Conservation (phyloP, 2,329 filamentous ascomycete species). For the Calonectria pteridis region DNA sequence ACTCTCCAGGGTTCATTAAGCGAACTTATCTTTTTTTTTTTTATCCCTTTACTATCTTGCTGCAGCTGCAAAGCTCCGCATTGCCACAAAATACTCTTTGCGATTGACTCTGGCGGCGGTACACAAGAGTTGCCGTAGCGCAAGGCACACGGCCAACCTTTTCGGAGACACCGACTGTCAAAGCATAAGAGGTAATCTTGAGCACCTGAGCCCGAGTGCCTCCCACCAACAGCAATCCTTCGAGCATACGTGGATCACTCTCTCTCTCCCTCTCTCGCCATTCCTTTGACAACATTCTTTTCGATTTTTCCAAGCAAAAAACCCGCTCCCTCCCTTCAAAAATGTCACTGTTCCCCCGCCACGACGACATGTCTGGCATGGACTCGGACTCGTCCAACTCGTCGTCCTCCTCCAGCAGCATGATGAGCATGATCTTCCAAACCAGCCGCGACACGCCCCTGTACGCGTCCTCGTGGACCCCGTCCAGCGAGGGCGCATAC, state of each 20-base stretch:
- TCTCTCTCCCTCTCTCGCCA: too few relatives aligned
- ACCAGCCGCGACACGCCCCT: constrained; percentile 62
- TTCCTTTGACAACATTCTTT: neutral
- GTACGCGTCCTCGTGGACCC: constrained; percentile 79
- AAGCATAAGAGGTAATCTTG: neutral
- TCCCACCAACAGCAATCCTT: too few relatives aligned
- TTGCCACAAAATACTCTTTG: neutral
- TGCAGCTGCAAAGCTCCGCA: neutral
- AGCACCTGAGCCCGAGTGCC: too few relatives aligned
- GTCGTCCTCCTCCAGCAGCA: constrained; percentile 29
- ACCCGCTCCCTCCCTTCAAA: neutral
- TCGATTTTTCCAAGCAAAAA: neutral
- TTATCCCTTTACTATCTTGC: neutral
- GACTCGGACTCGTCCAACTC: constrained; percentile 29
- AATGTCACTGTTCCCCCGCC: constrained; percentile 42
- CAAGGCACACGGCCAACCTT: neutral
- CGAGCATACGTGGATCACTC: neutral
- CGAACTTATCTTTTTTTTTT: neutral
- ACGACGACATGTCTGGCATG: constrained; percentile 43
- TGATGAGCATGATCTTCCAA: constrained; percentile 72
- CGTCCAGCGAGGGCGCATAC: constrained; percentile 76
- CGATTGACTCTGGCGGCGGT: neutral
- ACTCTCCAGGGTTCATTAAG: neutral
- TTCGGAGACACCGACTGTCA: constrained; percentile 5
- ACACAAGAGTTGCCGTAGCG: neutral